Evolutionary conservation across 257 asterid genomes (phyloP), one percentile per base, ranked within the genome.

Genomic region (Mitragyna speciosa): DNA sequence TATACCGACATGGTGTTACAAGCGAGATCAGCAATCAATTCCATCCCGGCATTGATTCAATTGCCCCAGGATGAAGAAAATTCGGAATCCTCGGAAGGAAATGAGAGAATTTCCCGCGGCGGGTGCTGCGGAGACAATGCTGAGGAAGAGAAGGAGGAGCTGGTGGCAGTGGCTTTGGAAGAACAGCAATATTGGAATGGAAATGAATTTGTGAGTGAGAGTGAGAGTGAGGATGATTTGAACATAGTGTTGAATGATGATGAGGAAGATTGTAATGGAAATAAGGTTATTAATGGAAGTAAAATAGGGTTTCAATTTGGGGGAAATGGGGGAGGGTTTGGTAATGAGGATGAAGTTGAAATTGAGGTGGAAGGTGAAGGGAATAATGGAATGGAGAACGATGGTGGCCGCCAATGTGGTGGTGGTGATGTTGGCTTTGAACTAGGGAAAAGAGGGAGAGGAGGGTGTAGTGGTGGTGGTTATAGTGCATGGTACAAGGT

Each of bases 1-100:
- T 92, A 92, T 75, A 89, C 87, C 47, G 94, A 90, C 79, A 90
- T 92, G 24, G 92, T 85, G 85, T 84, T 86, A 6, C 89, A 84
- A 80, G 90, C 88, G 54, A 83, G 88, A 84, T 89, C 90, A 26
- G 91, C 92, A 31, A 78, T 91, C 76, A 76, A 84, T 61, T 76
- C 87, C 65, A n/a, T 84, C 68, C 84, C 82, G 33, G 80, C 77
- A 43, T 61, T 84, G 81, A 78, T 67, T 12, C 68, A 79, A 71
- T 70, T 87, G 73, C 73, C 70, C 48, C 31, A 59, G 48, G 83
- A 41, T 43, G 36, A 2, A 54, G 81, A 71, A 33, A 78, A 70
- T n/a, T 78, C 36, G 43, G 81, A 73, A 28, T 36, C 65, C 49
- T 39, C 64, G 20, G 82, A 78, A 51, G 72, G 41, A 39, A 66